Evolutionary conservation across 768 basidiomycete species (phyloP), one percentile per base, ranked within the genome.

Genomic region (Rhodotorula kratochvilovae): DNA sequence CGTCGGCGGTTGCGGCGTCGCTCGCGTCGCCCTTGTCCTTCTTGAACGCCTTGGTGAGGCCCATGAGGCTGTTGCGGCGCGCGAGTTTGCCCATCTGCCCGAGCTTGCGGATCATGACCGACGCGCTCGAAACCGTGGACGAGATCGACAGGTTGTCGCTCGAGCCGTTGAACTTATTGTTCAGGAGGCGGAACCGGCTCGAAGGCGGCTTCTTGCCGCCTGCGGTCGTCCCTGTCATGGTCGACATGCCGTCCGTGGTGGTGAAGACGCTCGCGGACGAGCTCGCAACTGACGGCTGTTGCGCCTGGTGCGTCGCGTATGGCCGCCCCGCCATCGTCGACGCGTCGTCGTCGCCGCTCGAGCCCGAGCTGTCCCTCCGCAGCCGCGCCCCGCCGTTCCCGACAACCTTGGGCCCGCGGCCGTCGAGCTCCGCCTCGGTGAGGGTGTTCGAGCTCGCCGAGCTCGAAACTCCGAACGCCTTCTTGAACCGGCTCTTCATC

Each of bases 131-230:
- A 76, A 96, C 94, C 56, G 95, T 96, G 15, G 91, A 93, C 29
- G 89, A 90, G 50, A 98, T 85, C 36, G 93, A 96, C 74, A 98
- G 95, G 80, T 95, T 96, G 81, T 95, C 93, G 54, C 91, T 94
- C 65, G 88, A 90, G 54, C 88, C 86, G 79, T 96, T 95, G 76
- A 90, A 81, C 74, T 89, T 87, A 73, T 90, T 86, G 80, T 92
- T 96, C 85, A 98, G 94, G 74, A 97, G 87, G 84, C 54, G 88
- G 59, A 78, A 74, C 15, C 75, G 58, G 68, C 70, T 53, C 35
- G 73, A 61, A 3, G 70, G 67, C 23, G 71, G 67, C 29, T 63
- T 62, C 4, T 63, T 45, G 19, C 53, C 15, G 39, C 39, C 27
- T 0, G 43, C 54, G 29, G 60, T 39, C 23, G 71, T 72, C 23